Conservation (phyloP, 2,329 filamentous ascomycete species). For the Exophiala phaeomuriformis region DNA sequence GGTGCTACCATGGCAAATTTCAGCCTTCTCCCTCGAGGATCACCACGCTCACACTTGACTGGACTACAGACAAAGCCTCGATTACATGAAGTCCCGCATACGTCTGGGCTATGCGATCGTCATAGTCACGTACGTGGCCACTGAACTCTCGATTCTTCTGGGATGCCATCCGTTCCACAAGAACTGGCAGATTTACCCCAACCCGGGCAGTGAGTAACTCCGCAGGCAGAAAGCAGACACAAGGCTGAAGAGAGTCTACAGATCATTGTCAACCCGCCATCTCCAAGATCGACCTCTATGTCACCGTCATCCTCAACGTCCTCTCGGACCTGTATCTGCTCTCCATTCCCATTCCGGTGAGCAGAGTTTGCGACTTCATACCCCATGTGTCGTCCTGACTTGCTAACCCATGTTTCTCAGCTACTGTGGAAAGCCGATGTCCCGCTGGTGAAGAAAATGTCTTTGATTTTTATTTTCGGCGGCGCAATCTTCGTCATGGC, state of each 20-base stretch:
- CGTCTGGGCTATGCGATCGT: constrained; percentile 47
- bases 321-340: constrained; percentile 55
- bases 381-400: not conserved
- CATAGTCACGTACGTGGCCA: constrained; percentile 43
- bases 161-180: constrained; percentile 48
- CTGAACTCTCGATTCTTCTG: constrained; percentile 45
- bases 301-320: constrained; percentile 48
- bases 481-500: constrained; percentile 51
- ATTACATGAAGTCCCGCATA: constrained; percentile 41
- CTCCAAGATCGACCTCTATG: constrained; percentile 46
- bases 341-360: constrained; percentile 50
- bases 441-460: constrained; percentile 44
- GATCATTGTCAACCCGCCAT: constrained; percentile 46
- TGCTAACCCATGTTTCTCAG: constrained; percentile 23
- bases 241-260: constrained; percentile 12
- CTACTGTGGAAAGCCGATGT: constrained; percentile 50
- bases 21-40: not conserved
- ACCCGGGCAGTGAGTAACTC: constrained; percentile 46
- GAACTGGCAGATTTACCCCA: constrained; percentile 54
- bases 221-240: too few species aligned
- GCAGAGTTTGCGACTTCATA: constrained; percentile 21
- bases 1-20: constrained; percentile 2
- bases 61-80: constrained; percentile 33
- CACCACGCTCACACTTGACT: not conserved
- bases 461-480: constrained; percentile 49